These are phyloP conservation scores for Suillus lakei DNA, from an alignment of 768 basidiomycete species.

Conservation along the genomic window DNA sequence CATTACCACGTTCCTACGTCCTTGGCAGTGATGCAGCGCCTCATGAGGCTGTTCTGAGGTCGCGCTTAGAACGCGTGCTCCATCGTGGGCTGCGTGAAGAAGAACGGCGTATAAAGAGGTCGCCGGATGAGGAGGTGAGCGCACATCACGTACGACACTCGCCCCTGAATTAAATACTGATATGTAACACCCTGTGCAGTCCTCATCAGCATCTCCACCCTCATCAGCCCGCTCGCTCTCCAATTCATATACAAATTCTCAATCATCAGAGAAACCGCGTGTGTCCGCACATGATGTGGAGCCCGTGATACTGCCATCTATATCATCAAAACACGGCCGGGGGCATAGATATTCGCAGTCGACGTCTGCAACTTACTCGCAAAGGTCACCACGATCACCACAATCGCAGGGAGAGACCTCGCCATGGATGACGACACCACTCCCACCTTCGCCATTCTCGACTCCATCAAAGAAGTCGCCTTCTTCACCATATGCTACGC, in stretches of 20 bases:
- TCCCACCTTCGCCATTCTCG: conserved; percentile 36
- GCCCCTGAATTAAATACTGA: conserved; percentile 5
- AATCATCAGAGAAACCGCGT: conserved; percentile 31
- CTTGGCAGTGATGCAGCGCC: conserved; percentile 38
- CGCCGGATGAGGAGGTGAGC: conserved; percentile 32
- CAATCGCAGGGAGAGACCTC: conserved; percentile 23
- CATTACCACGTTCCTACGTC: conserved; percentile 21
- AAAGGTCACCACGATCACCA: conserved; percentile 21
- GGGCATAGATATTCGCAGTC: conserved; percentile 20
- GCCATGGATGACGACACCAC: conserved; percentile 32
- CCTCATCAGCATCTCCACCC: conserved; percentile 28
- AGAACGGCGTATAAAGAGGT: conserved; percentile 14
- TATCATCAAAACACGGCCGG: conserved; percentile 5
- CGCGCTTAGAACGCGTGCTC: conserved; percentile 58
- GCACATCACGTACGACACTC: background rate
- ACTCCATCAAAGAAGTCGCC: conserved; percentile 30
- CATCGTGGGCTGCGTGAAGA: conserved; percentile 28
- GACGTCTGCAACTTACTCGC: conserved; percentile 19
- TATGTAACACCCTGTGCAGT: conserved; percentile 21
- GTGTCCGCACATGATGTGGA: conserved; percentile 27
- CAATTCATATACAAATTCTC: conserved; percentile 26
- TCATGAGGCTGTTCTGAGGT: conserved; percentile 58
- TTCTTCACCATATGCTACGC: conserved; percentile 6
- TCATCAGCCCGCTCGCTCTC: conserved; percentile 37
- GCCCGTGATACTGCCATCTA: conserved; percentile 6